Evolutionary conservation across 106 monocot genomes (phyloP).

Genomic region (Dactylorhiza incarnata): DNA sequence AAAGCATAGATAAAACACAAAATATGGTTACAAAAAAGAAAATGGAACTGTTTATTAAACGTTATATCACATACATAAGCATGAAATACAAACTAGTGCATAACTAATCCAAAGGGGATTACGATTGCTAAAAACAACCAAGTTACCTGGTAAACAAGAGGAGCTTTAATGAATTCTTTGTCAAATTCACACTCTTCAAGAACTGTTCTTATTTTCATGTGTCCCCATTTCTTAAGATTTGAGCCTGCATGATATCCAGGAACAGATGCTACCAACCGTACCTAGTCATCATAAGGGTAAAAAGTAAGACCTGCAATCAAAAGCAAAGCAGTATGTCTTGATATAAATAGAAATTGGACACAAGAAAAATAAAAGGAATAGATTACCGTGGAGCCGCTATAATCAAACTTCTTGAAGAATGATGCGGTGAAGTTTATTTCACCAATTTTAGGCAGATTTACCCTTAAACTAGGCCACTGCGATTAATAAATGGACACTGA

Average conservation of each 20-base stretch:
- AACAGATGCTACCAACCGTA: slow-evolving; percentile 84
- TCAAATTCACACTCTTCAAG: slow-evolving; percentile 64
- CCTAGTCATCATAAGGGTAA: slow-evolving; percentile 27
- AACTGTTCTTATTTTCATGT: slow-evolving; percentile 75
- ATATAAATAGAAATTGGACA: no score
- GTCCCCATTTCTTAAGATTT: slow-evolving; percentile 92
- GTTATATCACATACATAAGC: no score
- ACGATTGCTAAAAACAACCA: no score
- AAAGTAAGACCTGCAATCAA: no score
- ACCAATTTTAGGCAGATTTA: slow-evolving; percentile 50
- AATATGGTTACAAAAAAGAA: no score
- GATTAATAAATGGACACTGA: not conserved
- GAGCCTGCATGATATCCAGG: slow-evolving; percentile 83
- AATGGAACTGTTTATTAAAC: no score
- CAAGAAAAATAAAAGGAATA: no score
- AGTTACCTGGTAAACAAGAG: slow-evolving; percentile 87
- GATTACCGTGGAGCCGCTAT: slow-evolving; percentile 59
- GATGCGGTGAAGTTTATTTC: slow-evolving; percentile 51
- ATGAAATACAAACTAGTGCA: no score
- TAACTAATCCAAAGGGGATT: no score
- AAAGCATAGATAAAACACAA: no score
- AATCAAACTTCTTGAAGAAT: slow-evolving; percentile 93
- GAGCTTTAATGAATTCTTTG: slow-evolving; percentile 67
- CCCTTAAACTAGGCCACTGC: slow-evolving; percentile 78
- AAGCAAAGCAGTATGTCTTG: no score